Base-by-base conservation (phyloP, 2,329 filamentous ascomycete species). In the Madurella fahalii region DNA sequence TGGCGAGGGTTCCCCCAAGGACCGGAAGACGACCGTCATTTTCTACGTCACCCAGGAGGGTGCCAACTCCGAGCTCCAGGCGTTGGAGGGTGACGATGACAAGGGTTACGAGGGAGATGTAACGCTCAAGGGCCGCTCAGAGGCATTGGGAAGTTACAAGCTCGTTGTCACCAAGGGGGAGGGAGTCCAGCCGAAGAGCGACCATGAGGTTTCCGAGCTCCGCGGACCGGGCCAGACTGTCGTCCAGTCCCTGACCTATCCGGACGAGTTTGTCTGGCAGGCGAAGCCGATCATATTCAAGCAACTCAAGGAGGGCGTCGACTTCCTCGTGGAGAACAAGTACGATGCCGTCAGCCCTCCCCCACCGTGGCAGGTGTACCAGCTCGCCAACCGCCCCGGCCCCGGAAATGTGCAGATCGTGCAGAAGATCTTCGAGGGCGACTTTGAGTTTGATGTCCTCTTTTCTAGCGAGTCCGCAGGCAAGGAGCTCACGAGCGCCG, bases 371-470 rank as follows among this genome's bases (percentile, higher is more conserved):
- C 89, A 94, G 68, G 79, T 92, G 1, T 96, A 95, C 70, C 89
- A 89, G 7, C 78, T 97, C 51, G 72, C 77, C 43, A 87, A 95
- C 68, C 71, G 74, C 32, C 85, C 88, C 2, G 83, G 81, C 5
- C 65, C 72, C 12, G 93, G 91, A 31, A 97, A 97, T 66, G 74
- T 90, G 13, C 93, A 99, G 60, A 74, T 96, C 40, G 79, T 97
- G 15, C 90, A 99, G 71, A 96, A 96, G 73, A 83, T 91, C 2
- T 97, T 96, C 64, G 82, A 92, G 64, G 93, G 94, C 1, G 71
- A 85, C 1, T 99, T 97, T 65, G 90, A 92, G 75, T 97, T 97
- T 63, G 94, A 97, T 68, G 79, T 97, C 50, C 78, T 97, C 47
- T 96, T 91, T 74, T 90, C 89, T 4, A 95, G 92, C 56, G 84